Conservation (phyloP, 169 alveolate genomes). For the Cryptosporidium tyzzeri region DNA sequence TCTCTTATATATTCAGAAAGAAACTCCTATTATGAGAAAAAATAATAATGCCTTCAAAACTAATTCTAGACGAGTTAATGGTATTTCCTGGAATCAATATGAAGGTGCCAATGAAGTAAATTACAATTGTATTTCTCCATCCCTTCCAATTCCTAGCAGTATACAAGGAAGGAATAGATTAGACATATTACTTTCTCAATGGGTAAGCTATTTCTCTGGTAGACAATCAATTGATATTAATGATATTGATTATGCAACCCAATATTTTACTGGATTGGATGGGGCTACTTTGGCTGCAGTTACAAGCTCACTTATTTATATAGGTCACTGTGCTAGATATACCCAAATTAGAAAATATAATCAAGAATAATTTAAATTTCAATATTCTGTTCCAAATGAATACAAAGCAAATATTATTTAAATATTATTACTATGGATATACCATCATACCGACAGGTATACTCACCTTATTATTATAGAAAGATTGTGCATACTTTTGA, state of each 20-base stretch:
- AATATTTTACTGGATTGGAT: slow-evolving; percentile 45
- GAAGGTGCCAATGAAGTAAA: slow-evolving; percentile 8
- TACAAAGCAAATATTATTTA: neutral
- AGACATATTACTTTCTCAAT: slow-evolving; percentile 28
- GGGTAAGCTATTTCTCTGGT: slow-evolving; percentile 48
- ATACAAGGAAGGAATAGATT: slow-evolving; percentile 32
- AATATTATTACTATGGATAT: neutral
- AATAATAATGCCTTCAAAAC: neutral
- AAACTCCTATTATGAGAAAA: neutral
- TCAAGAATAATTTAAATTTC: neutral
- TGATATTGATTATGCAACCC: slow-evolving; percentile 63
- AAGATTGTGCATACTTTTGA: slow-evolving; percentile 66
- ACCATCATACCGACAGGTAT: slow-evolving; percentile 37
- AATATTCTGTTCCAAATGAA: neutral
- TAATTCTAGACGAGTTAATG: neutral
- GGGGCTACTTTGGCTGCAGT: slow-evolving; percentile 24
- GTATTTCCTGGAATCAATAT: slow-evolving; percentile 11
- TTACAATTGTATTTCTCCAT: slow-evolving; percentile 17
- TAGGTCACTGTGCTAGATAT: slow-evolving; percentile 70
- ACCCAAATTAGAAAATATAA: slow-evolving; percentile 50
- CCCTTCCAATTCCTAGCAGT: slow-evolving; percentile 31
- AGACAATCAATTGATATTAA: slow-evolving; percentile 37
- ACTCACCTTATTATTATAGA: slow-evolving; percentile 14
- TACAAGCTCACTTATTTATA: slow-evolving; percentile 54
- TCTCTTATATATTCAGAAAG: slow-evolving; percentile 3